Evolutionary conservation across 2,329 filamentous ascomycete species (phyloP).

Genomic region (Fusarium azukiicola): DNA sequence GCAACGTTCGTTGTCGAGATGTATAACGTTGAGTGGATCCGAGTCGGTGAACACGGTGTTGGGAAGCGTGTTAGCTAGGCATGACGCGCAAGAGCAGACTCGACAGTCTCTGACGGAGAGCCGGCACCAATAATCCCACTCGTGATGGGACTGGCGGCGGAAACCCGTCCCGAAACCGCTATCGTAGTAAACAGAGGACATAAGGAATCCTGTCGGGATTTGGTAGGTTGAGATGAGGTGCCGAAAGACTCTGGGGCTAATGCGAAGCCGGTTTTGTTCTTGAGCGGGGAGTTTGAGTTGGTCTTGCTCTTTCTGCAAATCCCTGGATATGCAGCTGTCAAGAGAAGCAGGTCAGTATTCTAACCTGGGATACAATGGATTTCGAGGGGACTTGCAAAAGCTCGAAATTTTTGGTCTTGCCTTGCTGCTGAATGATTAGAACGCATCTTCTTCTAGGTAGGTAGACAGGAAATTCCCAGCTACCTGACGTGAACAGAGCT

Average conservation of each 20-base stretch:
- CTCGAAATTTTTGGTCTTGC: neutral
- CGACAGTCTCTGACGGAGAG: neutral
- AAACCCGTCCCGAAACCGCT: neutral
- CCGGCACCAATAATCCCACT: neutral
- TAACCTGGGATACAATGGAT: neutral
- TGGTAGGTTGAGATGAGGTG: neutral
- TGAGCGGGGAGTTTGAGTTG: fast-evolving
- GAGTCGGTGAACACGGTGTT: neutral
- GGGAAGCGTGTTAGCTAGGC: neutral
- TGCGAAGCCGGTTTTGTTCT: neutral
- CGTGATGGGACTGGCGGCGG: neutral
- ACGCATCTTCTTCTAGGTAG: neutral
- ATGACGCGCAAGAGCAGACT: neutral
- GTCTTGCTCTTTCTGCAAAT: neutral
- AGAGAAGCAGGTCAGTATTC: neutral
- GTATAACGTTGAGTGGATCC: neutral
- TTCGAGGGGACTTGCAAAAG: neutral
- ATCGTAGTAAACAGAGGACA: neutral
- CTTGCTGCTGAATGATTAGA: neutral
- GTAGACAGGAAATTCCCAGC: too few relatives aligned
- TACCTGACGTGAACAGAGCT: neutral
- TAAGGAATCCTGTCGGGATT: neutral
- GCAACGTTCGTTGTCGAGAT: neutral
- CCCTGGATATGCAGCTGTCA: neutral
- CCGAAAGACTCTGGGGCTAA: neutral